Evolutionary conservation across 306 rosid genomes (phyloP).

Genomic region (Ormosia emarginata): DNA sequence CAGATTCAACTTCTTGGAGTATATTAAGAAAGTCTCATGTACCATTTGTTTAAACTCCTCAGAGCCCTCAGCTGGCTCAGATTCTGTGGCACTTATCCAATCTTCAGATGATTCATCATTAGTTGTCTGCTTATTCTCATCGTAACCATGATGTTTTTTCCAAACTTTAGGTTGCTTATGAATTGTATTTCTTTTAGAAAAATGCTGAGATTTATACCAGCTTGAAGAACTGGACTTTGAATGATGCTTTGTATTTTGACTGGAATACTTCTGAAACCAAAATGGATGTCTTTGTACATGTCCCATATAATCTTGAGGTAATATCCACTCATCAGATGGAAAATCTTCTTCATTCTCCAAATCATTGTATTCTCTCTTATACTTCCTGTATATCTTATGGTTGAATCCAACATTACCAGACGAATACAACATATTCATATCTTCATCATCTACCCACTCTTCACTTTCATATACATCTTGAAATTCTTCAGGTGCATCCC

Average conservation of each 20-base stretch:
- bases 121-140: slow-evolving; percentile 40
- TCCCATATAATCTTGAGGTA: slow-evolving; percentile 40
- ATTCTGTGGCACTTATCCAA: slow-evolving; percentile 43
- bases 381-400: slow-evolving; percentile 41
- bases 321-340: slow-evolving; percentile 48
- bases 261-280: slow-evolving; percentile 41
- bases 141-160: slow-evolving; percentile 58
- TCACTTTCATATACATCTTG: slow-evolving; percentile 53
- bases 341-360: slow-evolving; percentile 39
- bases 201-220: slow-evolving; percentile 48
- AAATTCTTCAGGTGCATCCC: slow-evolving; percentile 44
- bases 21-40: slow-evolving; percentile 67
- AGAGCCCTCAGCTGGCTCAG: slow-evolving; percentile 67
- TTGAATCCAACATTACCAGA: slow-evolving; percentile 46
- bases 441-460: slow-evolving; percentile 64
- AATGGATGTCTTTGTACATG: slow-evolving; percentile 35
- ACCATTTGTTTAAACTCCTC: slow-evolving; percentile 77
- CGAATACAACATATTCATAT: slow-evolving; percentile 36
- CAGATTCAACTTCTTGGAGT: slow-evolving; percentile 72
- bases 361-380: slow-evolving; percentile 40
- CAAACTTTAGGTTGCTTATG: slow-evolving; percentile 59
- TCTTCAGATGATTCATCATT: slow-evolving; percentile 61
- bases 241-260: slow-evolving; percentile 50
- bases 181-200: slow-evolving; percentile 48
- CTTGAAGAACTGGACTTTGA: slow-evolving; percentile 52